phyloP scores from a whole-genome alignment of 352 stramenopile species.

The Plasmopara muralis region DNA sequence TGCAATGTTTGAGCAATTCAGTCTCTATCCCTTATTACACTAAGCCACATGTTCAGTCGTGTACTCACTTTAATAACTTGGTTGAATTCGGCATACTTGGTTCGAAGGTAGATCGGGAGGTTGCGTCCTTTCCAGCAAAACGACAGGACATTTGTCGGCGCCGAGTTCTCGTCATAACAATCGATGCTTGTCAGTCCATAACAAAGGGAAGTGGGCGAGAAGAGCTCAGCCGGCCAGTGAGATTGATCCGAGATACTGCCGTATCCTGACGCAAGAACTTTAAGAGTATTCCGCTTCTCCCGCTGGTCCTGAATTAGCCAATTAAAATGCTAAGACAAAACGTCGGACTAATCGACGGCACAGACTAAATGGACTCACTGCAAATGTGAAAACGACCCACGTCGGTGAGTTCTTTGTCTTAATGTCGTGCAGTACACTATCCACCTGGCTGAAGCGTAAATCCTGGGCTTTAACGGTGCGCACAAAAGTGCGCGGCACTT shows the following conservation, averaged over 20 bases:
- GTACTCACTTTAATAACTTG: slow-evolving; percentile 71
- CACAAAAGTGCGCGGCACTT: slow-evolving; percentile 76
- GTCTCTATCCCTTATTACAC: slow-evolving; percentile 1
- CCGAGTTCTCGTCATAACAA: slow-evolving; percentile 52
- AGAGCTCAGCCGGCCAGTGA: slow-evolving; percentile 74
- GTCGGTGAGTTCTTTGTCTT: slow-evolving; percentile 54
- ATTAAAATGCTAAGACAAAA: slow-evolving; percentile 1
- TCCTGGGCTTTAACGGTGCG: slow-evolving; percentile 76
- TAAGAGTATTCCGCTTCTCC: slow-evolving; percentile 76
- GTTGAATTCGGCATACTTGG: slow-evolving; percentile 86
- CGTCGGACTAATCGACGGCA: not conserved
- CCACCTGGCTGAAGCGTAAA: slow-evolving; percentile 70
- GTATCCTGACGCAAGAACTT: slow-evolving; percentile 57
- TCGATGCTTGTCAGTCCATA: slow-evolving; percentile 75
- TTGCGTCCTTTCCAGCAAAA: slow-evolving; percentile 88
- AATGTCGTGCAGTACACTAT: slow-evolving; percentile 61
- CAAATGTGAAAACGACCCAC: slow-evolving; percentile 73
- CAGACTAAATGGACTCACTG: slow-evolving; percentile 31
- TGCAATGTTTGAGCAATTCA: slow-evolving; percentile 14
- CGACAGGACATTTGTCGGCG: slow-evolving; percentile 67
- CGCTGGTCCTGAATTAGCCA: slow-evolving; percentile 46
- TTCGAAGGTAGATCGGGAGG: slow-evolving; percentile 76
- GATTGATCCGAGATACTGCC: slow-evolving; percentile 61
- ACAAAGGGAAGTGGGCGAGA: slow-evolving; percentile 69
- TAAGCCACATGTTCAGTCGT: not conserved